phyloP scores from a whole-genome alignment of 805 yeast species.

The Lipomyces mesembrius region DNA sequence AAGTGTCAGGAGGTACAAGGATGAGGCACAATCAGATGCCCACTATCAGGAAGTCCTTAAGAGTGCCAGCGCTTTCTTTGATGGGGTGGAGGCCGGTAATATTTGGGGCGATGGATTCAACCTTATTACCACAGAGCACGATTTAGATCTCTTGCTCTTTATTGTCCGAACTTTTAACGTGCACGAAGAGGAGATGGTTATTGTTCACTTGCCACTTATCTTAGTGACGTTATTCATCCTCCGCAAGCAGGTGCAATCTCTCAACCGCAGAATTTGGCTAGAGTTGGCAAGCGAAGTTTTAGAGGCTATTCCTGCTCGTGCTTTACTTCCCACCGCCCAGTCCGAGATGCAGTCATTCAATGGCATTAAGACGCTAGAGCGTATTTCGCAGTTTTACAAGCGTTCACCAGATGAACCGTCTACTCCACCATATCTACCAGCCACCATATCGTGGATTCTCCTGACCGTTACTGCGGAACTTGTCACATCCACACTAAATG shows the following conservation, averaged over 20 bases:
- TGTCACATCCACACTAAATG: slow-evolving; percentile 23
- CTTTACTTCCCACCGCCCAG: slow-evolving; percentile 60
- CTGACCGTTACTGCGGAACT: slow-evolving; percentile 39
- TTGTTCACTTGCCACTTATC: slow-evolving; percentile 74
- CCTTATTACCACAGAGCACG: slow-evolving; percentile 47
- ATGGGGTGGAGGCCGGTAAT: slow-evolving; percentile 77
- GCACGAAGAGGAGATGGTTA: slow-evolving; percentile 83
- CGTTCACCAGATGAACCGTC: slow-evolving; percentile 41
- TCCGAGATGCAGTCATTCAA: slow-evolving; percentile 42
- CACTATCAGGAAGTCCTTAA: slow-evolving; percentile 55
- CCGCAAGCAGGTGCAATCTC: slow-evolving; percentile 9
- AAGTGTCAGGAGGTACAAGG: slow-evolving; percentile 49
- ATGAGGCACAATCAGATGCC: slow-evolving; percentile 40
- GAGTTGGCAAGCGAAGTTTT: slow-evolving; percentile 52
- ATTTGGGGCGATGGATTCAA: slow-evolving; percentile 72
- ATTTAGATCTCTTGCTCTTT: slow-evolving; percentile 59
- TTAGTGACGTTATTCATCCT: slow-evolving; percentile 47
- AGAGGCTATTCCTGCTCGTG: slow-evolving; percentile 65
- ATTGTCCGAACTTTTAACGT: slow-evolving; percentile 69
- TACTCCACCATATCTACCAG: slow-evolving; percentile 50
- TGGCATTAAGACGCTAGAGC: slow-evolving; percentile 40
- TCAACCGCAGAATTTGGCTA: slow-evolving; percentile 46
- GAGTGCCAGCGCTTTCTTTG: slow-evolving; percentile 74
- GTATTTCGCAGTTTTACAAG: slow-evolving; percentile 48
- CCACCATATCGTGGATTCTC: slow-evolving; percentile 53